Base-by-base conservation (phyloP, 495 filamentous ascomycete species). In the Aspergillus taichungensis region DNA sequence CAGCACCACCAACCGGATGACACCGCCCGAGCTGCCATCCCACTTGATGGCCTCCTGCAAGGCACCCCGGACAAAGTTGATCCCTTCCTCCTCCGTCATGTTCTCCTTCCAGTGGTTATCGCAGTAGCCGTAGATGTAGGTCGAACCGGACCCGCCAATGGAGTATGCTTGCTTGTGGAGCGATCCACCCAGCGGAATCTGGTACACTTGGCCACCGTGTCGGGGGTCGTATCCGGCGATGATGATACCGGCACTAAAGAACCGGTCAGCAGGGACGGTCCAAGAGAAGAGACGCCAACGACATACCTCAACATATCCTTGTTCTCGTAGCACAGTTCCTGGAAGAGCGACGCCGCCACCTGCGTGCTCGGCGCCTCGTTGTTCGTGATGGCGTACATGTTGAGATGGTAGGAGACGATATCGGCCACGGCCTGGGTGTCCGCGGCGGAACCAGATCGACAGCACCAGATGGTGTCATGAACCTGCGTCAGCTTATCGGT, bases 401-500 rank as follows among this genome's bases (percentile, higher is more conserved):
- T 87, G 37, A 98, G 77, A 61, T 98, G 83, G 66, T 95, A 96
- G 56, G 91, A 85, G 35, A 97, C 92, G 51, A 98, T 95, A 61
- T 98, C 92, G 40, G 92, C 94, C 35, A 98, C 84, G 14, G 92
- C 94, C 68, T 98, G 92, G 44, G 92, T 98, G 63, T 98, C 92
- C 55, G 92, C 92, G 13, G 92, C 92, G 8, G 92, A 97, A 28
- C 92, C 92, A 42, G 94, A 96, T 52, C 83, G 84, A 71, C 92
- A 98, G 76, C 92, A 98, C 92, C 92, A 98, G 64, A 98, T 96
- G 39, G 91, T 97, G 67, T 97, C 92, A 68, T 94, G 86, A 34
- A 98, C 90, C 69, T 90, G 87, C 52, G 94, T 98, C 60, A 98
- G 82, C 76, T 98, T 98, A 74, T 98, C 92, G 46, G 92, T 97